These are phyloP conservation scores for Nissolia schottii DNA, from an alignment of 306 rosid species.

Conservation along the genomic window DNA sequence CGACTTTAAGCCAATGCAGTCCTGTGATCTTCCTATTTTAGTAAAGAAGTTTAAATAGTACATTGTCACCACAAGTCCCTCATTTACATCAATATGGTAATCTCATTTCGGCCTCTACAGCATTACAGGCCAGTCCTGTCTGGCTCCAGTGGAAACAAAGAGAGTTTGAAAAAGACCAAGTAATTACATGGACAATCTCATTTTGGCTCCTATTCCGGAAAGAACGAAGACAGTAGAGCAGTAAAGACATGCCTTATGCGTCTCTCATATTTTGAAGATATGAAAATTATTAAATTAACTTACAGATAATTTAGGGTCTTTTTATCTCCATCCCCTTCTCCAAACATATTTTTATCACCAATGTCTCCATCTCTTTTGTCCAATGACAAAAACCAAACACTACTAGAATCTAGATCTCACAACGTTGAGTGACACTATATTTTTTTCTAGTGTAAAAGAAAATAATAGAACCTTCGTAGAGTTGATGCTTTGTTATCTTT, in stretches of 20 bases:
- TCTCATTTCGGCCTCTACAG: background rate
- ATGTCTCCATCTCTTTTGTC: too few species aligned
- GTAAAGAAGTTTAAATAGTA: background rate
- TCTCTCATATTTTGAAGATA: too few species aligned
- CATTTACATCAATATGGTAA: constrained; percentile 16
- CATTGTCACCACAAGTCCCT: constrained; percentile 14
- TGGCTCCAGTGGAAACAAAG: constrained; percentile 13
- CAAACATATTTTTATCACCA: too few species aligned
- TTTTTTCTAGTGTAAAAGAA: background rate
- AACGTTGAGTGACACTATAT: background rate
- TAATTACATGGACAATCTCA: too few species aligned
- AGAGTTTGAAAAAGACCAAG: too few species aligned
- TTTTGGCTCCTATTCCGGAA: too few species aligned
- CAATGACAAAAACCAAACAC: too few species aligned
- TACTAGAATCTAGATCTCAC: constrained; percentile 2
- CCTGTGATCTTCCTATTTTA: background rate
- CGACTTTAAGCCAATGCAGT: constrained; percentile 9
- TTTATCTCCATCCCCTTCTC: too few species aligned
- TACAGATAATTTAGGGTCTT: too few species aligned
- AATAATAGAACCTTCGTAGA: background rate
- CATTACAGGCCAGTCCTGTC: constrained; percentile 6
- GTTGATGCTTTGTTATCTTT: background rate
- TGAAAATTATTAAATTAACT: too few species aligned
- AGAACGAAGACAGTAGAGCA: too few species aligned
- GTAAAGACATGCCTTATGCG: too few species aligned